Evolutionary conservation across 257 asterid genomes (phyloP), one percentile per base, ranked within the genome.

Genomic region (Salvia rosmarinus): DNA sequence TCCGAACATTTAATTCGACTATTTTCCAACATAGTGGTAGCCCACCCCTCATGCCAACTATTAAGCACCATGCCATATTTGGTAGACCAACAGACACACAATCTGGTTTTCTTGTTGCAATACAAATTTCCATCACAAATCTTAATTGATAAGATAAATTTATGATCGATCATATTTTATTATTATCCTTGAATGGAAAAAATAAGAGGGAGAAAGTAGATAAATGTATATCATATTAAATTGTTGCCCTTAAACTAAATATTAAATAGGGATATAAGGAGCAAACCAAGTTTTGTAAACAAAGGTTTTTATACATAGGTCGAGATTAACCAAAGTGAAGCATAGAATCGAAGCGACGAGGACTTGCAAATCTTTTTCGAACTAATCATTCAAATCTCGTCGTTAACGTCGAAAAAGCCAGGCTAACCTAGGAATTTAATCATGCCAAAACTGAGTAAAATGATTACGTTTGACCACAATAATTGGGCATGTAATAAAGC

Each of bases 61-160:
- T 39, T 57, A 42, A 71, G 39, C 69, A 19, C 67, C 60, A 71
- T 61, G 39, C 75, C 51, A 34, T 44, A 43, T 61, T 56, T 68
- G 72, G 76, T 55, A 68, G 75, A 60, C 83, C 78, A 51, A 46
- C 74, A 28, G n/a, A 60, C 67, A 49, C 35, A 1, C 52, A 46
- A 71, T 71, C 32, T 20, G 9, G 21, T 37, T 62, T 39, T 19
- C 5, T 2, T 62, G 39, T 40, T 10, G n/a, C 39, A 64, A 64
- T 23, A 42, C 54, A 63, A 20, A 40, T 19, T 42, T 40, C 21
- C 13, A 9, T 25, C 30, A n/a, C n/a, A n/a, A n/a, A n/a, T n/a
- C n/a, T n/a, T n/a, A n/a, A n/a, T n/a, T n/a, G n/a, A n/a, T n/a
- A n/a, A n/a, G n/a, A n/a, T n/a, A n/a, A n/a, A n/a, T n/a, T n/a